Evolutionary conservation across 2,329 filamentous ascomycete genomes (phyloP), one percentile per base, ranked within the genome.

Genomic region (Albophoma yamanashiensis): DNA sequence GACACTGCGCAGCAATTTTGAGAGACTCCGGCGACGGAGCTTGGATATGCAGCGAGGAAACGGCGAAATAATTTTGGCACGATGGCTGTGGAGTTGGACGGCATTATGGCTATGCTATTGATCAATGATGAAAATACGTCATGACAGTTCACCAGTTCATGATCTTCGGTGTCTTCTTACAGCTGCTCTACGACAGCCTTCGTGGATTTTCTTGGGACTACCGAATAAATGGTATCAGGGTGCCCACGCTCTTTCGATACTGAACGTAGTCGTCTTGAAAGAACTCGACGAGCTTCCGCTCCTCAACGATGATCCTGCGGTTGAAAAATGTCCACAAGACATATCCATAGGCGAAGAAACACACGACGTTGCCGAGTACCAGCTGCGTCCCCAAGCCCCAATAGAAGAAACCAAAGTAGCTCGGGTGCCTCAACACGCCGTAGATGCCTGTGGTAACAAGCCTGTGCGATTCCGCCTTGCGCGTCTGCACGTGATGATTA

Each of bases 341-440:
- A 9, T 81, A 72, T 0, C 84, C 75, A 76, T 96, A 97, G 2
- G 75, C 89, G 8, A 87, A 65, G 60, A 95, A 85, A 71, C 91
- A 96, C 2, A 96, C 65, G 11, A 82, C 75, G 74, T 99, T 99
- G 22, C 93, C 93, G 64, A 97, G 79, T 59, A 96, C 85, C 52
- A 97, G 70, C 78, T 99, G 94, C 15, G 92, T 96, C 6, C 94
- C 94, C n/a, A 97, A 70, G 0, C 90, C 91, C 93, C 93, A 99
- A 86, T 92, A 97, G 75, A 96, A 99, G 78, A 97, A 99, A 4
- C 93, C 94, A 77, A 97, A 97, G 75, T 99, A 99, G 61, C 89
- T 89, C 15, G 94, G 94, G 73, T 99, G 94, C 31, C 94, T 80
- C 58, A 95, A 77, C 53, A 82, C 73, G 9, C 78, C 77, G 73